These are phyloP conservation scores for Xylaria cubensis DNA, from an alignment of 495 filamentous ascomycete genomes.

Conservation along the genomic window DNA sequence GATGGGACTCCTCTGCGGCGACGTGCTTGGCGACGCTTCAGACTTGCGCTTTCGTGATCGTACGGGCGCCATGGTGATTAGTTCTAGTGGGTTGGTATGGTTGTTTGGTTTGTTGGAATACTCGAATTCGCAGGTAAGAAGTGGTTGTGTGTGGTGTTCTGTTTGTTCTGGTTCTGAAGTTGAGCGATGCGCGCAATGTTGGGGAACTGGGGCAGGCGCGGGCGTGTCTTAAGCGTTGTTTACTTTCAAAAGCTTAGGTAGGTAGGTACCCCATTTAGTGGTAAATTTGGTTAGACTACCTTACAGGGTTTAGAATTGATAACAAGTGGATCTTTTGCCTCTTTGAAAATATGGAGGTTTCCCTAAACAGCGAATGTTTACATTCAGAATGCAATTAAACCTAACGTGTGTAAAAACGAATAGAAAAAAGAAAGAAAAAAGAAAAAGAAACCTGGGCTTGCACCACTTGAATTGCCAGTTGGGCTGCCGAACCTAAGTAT, in stretches of 20 bases:
- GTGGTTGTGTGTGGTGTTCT: background rate
- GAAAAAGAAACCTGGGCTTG: too few relatives aligned
- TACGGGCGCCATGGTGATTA: slow-evolving; percentile 57
- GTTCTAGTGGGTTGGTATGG: slow-evolving; percentile 25
- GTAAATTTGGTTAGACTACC: background rate
- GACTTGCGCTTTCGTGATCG: slow-evolving; percentile 68
- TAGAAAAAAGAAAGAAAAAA: too few relatives aligned
- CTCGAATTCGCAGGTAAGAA: background rate
- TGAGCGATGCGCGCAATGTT: slow-evolving; percentile 8
- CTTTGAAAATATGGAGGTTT: too few relatives aligned
- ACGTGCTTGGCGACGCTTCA: slow-evolving; percentile 49
- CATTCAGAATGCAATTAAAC: too few relatives aligned
- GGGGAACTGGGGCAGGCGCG: background rate
- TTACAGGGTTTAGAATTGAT: too few relatives aligned
- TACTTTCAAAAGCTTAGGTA: slow-evolving; percentile 15
- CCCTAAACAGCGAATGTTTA: too few relatives aligned
- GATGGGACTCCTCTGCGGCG: slow-evolving; percentile 60
- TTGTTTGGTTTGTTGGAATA: slow-evolving; percentile 6
- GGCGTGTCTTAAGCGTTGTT: slow-evolving; percentile 25
- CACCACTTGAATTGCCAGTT: too few relatives aligned
- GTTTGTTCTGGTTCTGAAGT: background rate
- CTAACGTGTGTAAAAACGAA: too few relatives aligned
- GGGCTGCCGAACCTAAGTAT: too few relatives aligned
- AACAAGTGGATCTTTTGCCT: too few relatives aligned
- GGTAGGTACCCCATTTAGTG: slow-evolving; percentile 9